These are phyloP conservation scores for Laguncularia racemosa DNA, from an alignment of 345 rosid genomes.

Conservation along the genomic window DNA sequence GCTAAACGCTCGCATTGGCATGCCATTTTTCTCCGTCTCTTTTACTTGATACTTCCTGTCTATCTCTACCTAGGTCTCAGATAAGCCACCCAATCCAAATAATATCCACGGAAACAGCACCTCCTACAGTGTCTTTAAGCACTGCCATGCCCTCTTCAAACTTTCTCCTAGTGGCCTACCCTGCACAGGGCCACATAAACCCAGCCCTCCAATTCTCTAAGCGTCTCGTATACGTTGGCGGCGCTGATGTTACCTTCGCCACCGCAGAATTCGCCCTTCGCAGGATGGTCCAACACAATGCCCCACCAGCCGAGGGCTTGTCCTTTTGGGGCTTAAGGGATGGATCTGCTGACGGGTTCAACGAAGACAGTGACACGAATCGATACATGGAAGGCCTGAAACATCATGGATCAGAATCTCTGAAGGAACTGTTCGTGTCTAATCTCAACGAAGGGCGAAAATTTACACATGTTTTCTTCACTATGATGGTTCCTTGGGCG, in stretches of 20 bases:
- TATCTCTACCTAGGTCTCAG: no score
- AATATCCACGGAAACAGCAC: no score
- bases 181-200: constrained; percentile 56
- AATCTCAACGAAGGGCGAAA: constrained; percentile 9
- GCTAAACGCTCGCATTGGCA: no score
- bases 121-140: no score
- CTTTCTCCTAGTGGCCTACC: constrained; percentile 33
- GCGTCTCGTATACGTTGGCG: constrained; percentile 30
- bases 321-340: constrained; percentile 38
- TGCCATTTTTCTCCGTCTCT: no score
- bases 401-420: constrained; percentile 28
- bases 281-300: constrained; percentile 20
- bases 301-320: constrained; percentile 17
- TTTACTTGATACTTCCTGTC: no score
- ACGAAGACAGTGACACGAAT: constrained; percentile 15
- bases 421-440: constrained; percentile 23
- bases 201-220: constrained; percentile 45
- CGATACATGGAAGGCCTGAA: constrained; percentile 21
- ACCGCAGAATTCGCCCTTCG: constrained; percentile 28
- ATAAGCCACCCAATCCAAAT: no score
- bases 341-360: constrained; percentile 42
- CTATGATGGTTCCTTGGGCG: constrained; percentile 41
- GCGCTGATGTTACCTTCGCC: constrained; percentile 36
- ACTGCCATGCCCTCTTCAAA: constrained; percentile 19
- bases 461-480: constrained; percentile 32